Base-by-base conservation (phyloP, 176 grass and related monocot species). In the Calamus simplicifolius region DNA sequence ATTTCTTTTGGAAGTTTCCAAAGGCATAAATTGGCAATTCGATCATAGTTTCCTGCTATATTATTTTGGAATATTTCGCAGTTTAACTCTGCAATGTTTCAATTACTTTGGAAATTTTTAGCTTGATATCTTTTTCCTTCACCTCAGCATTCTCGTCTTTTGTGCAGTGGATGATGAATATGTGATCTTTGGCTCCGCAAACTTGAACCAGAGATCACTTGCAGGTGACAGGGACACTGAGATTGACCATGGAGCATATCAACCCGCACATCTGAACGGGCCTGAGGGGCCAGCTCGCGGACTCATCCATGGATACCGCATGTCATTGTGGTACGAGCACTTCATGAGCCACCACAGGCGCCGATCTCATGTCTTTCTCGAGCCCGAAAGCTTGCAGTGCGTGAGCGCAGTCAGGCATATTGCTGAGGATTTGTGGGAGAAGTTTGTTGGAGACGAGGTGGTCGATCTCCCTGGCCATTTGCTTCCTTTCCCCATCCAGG, bases 301-400 rank as follows among this genome's bases (percentile, higher is more conserved):
- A 17, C 60, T 75, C 62, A 71, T 97, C 51, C 74, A 95, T 29
- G 70, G 54, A 8, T 95, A 81, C 74, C 74, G 90, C 25, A 69
- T 95, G 77, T 84, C 90, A 12, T 67, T 95, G 73, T 95, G 86
- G 90, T 71, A 90, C 66, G 86, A 95, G 74, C 90, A 96, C 73
- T 81, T 96, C 62, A 69, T 63, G 65, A 52, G 50, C 51, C 64
- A 69, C 30, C 61, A 1, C 55, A 14, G 4, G 63, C 38, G 27
- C 26, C 70, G 25, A 15, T 35, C 17, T 3, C 28, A 0, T 2
- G 28, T 75, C 29, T 82, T 80, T 68, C 25, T 82, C 5, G 61
- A 90, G 49, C 68, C 87, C 0, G 86, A 88, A 83, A 90, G 80
- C 66, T 29, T 75, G 53, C 73, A 85, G 50, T 96, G 92, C 38